These are phyloP conservation scores for Ogataea kodamae DNA, from an alignment of 805 yeast species.

Conservation along the genomic window DNA sequence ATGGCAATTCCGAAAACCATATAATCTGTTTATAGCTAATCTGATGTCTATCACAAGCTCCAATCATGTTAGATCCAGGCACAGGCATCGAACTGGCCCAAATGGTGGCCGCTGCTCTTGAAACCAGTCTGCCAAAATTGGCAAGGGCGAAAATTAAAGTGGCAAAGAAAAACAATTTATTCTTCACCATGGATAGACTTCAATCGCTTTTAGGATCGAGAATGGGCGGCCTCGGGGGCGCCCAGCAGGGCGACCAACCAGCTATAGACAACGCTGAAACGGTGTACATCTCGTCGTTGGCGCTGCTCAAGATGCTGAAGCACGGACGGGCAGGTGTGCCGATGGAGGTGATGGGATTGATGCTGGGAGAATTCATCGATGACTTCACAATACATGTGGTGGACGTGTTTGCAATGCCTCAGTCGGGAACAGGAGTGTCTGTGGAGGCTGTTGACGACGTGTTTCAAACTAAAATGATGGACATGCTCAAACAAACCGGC, in stretches of 20 bases:
- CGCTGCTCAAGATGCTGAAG: conserved; percentile 91
- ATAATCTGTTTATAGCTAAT: no score
- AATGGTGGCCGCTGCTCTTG: not conserved
- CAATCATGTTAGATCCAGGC: no score
- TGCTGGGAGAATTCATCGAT: conserved; percentile 97
- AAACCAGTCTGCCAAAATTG: conserved; percentile 3
- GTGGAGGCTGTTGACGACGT: conserved; percentile 99
- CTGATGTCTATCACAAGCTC: no score
- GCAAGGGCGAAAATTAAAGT: conserved; percentile 5
- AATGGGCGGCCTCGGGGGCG: conserved; percentile 33
- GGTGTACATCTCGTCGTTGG: conserved; percentile 92
- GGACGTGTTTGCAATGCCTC: conserved; percentile 99
- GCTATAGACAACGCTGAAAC: conserved; percentile 95
- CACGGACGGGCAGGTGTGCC: conserved; percentile 92
- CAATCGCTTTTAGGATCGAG: conserved; percentile 33
- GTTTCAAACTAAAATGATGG: conserved; percentile 99
- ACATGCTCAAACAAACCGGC: conserved; percentile 98
- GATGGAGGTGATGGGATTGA: conserved; percentile 90
- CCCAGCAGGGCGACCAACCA: conserved; percentile 55
- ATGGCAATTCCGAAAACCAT: no score
- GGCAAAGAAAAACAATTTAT: conserved; percentile 8
- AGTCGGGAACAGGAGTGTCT: conserved; percentile 92
- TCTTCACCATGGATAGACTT: conserved; percentile 29
- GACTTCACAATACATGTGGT: conserved; percentile 96
- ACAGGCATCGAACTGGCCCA: no score